Evolutionary conservation across 345 rosid genomes (phyloP), one percentile per base, ranked within the genome.

Genomic region (Eutrema japonicum): DNA sequence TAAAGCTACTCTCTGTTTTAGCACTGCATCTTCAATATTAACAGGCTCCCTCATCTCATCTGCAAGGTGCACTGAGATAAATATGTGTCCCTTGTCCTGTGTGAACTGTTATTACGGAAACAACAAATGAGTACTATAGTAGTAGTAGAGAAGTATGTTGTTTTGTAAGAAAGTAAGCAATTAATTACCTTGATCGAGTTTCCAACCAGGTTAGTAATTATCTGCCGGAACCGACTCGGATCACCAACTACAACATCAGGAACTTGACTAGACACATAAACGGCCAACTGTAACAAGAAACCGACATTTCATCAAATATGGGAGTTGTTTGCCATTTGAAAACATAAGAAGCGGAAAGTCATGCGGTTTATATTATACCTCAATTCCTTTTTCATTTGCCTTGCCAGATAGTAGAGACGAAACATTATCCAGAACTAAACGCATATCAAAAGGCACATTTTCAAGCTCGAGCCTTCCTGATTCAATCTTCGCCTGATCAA

Each of bases 401-500:
- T 82, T 95, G 40, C 88, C 82, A 0, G 97, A 89, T 78, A 86
- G 85, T 14, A 83, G 86, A 8, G 96, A 95, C 10, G 93, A 80
- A 64, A 95, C 79, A 12, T 84, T 88, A 78, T 95, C 99, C 9
- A 95, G 92, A 72, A 86, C 81, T 5, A 74, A 68, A 33, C 85
- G 90, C 58, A 88, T 79, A 82, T 95, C 93, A 66, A 95, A 95
- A 59, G 99, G 89, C 22, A 92, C 97, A 13, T 80, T 76, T 70
- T 95, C 99, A 7, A 89, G 85, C 72, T 95, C 99, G 16, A 95
- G 92, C 85, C 86, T 86, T 79, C 97, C 96, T 8, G 99, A 92
- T 85, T 95, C 99, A 79, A 95, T 95, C 90, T 95, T 95, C 33
- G 97, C 97, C 66, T 89, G 97, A 83, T 95, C 99, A 78, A 95